phyloP scores from a whole-genome alignment of 176 grass and related monocot species.

The Echinochloa phyllopogon region DNA sequence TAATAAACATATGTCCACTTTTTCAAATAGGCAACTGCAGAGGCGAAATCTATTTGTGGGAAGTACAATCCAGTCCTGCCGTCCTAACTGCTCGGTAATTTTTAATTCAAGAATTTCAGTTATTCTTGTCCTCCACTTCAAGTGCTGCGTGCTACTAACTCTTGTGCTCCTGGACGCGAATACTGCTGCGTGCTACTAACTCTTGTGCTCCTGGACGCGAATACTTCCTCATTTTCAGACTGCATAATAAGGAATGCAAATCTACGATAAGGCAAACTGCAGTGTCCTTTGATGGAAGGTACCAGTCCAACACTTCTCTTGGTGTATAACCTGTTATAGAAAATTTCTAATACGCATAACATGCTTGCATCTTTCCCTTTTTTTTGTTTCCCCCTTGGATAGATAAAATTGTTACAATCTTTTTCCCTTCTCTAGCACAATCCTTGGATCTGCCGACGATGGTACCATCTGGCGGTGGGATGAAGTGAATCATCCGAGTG shows the following conservation, averaged over 20 bases:
- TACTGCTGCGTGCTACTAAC: conserved; percentile 3
- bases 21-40: conserved; percentile 68
- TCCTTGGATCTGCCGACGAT: conserved; percentile 76
- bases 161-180: background rate
- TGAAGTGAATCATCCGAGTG: conserved; percentile 32
- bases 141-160: background rate
- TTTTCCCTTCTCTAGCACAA: conserved; percentile 65
- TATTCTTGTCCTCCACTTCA: background rate
- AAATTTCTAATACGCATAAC: background rate
- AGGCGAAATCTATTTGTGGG: conserved; percentile 83
- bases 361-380: background rate
- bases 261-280: conserved; percentile 84
- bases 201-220: background rate
- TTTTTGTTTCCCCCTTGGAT: background rate
- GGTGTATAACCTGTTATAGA: background rate
- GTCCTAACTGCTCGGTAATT: conserved; percentile 65
- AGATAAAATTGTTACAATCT: background rate
- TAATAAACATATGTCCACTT: background rate
- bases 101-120: background rate
- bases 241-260: conserved; percentile 68
- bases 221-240: conserved; percentile 40
- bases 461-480: conserved; percentile 87
- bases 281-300: conserved; percentile 88
- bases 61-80: conserved; percentile 75
- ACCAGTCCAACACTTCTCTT: background rate